Base-by-base conservation (phyloP, 169 alveolate genomes). In the Toxoplasma gondii region DNA sequence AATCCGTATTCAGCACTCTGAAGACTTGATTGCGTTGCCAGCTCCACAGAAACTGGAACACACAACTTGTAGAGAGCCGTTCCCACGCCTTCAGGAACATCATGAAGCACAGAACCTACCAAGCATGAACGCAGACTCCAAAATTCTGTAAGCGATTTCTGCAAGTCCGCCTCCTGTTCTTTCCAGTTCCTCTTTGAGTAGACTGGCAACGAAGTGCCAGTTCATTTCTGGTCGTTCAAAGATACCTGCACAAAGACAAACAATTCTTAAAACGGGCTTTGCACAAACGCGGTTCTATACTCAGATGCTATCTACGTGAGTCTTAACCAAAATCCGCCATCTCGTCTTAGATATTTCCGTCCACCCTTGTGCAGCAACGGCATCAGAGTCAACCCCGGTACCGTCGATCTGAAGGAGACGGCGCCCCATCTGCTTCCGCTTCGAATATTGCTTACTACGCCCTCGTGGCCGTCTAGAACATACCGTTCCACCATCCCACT, bases 191-290 rank as follows among this genome's bases (percentile, higher is more conserved):
- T 22, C 90, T 2, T 31, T 29, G 70, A 91, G 86, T 58, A 91
- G 39, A 29, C 39, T 45, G 1, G 94, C 94, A 16, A 91, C 91
- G n/a, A 36, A 91, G 36, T 91, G 91, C 94, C 94, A 91, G 44
- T 54, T 64, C 94, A 91, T 91, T 12, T 88, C 91, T 31, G 91
- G 94, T 38, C 82, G 67, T 91, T 91, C 94, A 54, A 91, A 91
- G 67, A 91, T 80, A 41, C 94, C 94, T 91, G 94, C 54, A 49
- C 12, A 38, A 17, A 74, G 84, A 69, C 81, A n/a, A n/a, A 69
- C 41, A 69, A 69, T 31, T n/a, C 4, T 27, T n/a, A 12, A 24
- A 27, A 69, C n/a, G 0, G 31, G n/a, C 41, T 31, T 27, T 27
- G 38, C n/a, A 69, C n/a, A 69, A 17, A n/a, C 81, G 81, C n/a